Evolutionary conservation across 2,329 filamentous ascomycete genomes (phyloP).

Genomic region (Trichophyton rubrum): DNA sequence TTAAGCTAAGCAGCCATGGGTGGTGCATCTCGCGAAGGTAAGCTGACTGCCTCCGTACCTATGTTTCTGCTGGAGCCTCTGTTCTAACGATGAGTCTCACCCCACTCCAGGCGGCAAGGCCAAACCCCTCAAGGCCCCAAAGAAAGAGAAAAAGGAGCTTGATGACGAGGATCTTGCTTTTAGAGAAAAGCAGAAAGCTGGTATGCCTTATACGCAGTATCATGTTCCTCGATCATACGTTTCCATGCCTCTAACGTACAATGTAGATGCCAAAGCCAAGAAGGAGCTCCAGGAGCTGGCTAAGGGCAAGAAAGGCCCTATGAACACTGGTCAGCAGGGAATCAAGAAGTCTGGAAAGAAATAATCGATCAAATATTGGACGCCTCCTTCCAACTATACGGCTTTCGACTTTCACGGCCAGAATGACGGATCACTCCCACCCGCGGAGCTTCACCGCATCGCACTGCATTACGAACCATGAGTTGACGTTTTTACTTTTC

Average conservation of each 20-base stretch:
- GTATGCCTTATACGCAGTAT: conserved; percentile 40
- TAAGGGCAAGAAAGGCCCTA: conserved; percentile 65
- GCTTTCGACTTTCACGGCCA: background rate
- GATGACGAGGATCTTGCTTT: conserved; percentile 79
- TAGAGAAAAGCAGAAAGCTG: conserved; percentile 71
- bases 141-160: conserved; percentile 70
- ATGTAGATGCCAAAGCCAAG: conserved; percentile 64
- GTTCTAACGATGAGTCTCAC: background rate
- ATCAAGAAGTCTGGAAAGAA: conserved; percentile 99
- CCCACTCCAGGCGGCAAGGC: conserved; percentile 56
- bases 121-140: conserved; percentile 76
- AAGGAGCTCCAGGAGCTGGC: conserved; percentile 74
- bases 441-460: background rate
- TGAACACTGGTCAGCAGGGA: conserved; percentile 72
- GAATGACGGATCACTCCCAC: background rate
- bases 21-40: conserved; percentile 55
- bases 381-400: background rate
- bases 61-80: background rate
- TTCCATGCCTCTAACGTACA: background rate
- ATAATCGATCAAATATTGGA: conserved; percentile 36
- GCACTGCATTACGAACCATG: background rate
- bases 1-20: conserved; percentile 41
- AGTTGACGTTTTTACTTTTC: background rate
- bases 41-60: conserved; percentile 10
- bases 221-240: background rate